Evolutionary conservation across 257 asterid genomes (phyloP), one percentile per base, ranked within the genome.

Genomic region (Datura wrightii): DNA sequence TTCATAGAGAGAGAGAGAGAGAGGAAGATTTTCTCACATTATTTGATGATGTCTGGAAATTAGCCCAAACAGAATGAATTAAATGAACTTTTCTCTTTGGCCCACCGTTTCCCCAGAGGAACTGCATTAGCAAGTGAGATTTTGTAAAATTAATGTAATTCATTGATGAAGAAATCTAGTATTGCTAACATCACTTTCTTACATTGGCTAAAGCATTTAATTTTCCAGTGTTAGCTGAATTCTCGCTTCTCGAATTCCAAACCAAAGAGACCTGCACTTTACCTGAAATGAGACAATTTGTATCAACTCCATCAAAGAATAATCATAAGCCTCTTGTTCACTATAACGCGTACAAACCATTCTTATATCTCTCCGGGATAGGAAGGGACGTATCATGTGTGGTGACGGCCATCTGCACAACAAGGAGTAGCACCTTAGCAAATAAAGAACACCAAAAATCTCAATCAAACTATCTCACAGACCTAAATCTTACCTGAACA

Each of bases 11-110:
- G 31, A 55, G 66, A 67, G 10, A 8, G 39, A 44, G 63, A 71
- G 79, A 24, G 74, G 13, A 69, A 8, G 82, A 15, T 18, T 19
- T 66, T 79, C 94, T 89, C 87, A 95, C 99, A 89, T 96, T 96
- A 89, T 87, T 88, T 79, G 93, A 76, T 56, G 94, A 93, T 53
- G 97, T 92, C 92, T 96, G 99, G 89, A 96, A 96, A 87, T 96
- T 96, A 59, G 94, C 98, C 99, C 98, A 96, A 72, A 96, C 90
- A 44, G 99, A 96, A 90, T 96, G 99, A 79, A 96, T 88, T 87
- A 94, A 89, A 90, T 92, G 92, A 85, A 88, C 85, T 85, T 92
- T 87, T 82, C 91, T 91, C 88, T 79, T 89, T 69, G 94, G 93
- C 42, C 97, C 97, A 85, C 96, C 97, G 42, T 88, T 91, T 86